Evolutionary conservation across 2,329 filamentous ascomycete species (phyloP).

Genomic region (Fusarium nygamai): DNA sequence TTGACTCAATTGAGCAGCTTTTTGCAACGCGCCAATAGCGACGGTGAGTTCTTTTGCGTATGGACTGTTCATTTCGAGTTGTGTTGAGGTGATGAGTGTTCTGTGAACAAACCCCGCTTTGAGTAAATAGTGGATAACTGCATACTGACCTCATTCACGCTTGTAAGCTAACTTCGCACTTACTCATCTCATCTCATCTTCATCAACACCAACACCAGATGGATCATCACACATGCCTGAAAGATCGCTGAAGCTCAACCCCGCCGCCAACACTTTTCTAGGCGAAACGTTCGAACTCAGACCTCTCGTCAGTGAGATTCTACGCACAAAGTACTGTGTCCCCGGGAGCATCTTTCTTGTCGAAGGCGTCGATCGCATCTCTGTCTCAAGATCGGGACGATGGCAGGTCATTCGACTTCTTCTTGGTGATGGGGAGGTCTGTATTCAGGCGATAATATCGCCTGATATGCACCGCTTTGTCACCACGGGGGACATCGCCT

Average conservation of each 20-base stretch:
- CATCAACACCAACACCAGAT: conserved; percentile 13
- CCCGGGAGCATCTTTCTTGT: conserved; percentile 62
- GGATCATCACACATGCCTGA: conserved; percentile 39
- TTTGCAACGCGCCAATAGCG: conserved; percentile 55
- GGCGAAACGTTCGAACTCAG: conserved; percentile 42
- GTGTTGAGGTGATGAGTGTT: conserved; percentile 10
- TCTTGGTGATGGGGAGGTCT: conserved; percentile 63
- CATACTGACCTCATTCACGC: conserved; percentile 34
- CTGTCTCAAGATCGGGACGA: conserved; percentile 48
- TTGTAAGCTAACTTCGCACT: neutral
- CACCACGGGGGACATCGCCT: conserved; percentile 54
- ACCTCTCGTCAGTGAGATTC: conserved; percentile 59
- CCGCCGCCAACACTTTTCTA: conserved; percentile 41
- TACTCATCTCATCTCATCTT: neutral
- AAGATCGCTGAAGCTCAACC: conserved; percentile 34
- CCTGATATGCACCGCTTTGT: conserved; percentile 60
- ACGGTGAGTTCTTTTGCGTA: conserved; percentile 56
- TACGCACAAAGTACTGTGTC: conserved; percentile 59
- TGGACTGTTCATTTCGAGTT: conserved; percentile 52
- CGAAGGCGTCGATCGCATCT: conserved; percentile 53
- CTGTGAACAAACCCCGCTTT: conserved; percentile 33
- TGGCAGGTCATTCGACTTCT: conserved; percentile 60
- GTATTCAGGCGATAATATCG: conserved; percentile 62
- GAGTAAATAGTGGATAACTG: conserved; percentile 41
- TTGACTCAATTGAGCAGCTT: conserved; percentile 61